Base-by-base conservation (phyloP, 2,329 filamentous ascomycete genomes). In the Botryotinia narcissicola region DNA sequence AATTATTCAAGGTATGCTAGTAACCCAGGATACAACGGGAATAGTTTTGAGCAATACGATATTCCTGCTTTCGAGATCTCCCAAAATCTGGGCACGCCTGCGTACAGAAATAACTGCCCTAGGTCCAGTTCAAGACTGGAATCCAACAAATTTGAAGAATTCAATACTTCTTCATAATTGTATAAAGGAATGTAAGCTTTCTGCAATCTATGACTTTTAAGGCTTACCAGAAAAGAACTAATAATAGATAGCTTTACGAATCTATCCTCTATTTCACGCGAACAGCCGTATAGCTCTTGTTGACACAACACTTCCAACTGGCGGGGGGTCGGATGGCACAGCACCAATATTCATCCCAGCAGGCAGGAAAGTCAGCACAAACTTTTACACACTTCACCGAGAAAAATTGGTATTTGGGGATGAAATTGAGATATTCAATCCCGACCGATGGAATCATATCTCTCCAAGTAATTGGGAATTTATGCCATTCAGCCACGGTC, bases 401-500 rank as follows among this genome's bases (percentile, higher is more conserved):
- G 37, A 72, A 5, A 29, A 48, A 32, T 44, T 32, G 14, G 61
- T 94, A 77, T 94, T 92, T 91, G 92, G 92, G 1, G 79, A 86
- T 0, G 90, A 93, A 74, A 91, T 89, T 0, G 88, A 92, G 14
- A 85, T 88, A 1, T 96, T 94, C 82, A 84, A 87, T 8, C 93
- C 93, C 0, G 92, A 93, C 82, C 85, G 93, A 37, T 96, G 93
- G 93, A 81, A 80, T 40, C 6, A 32, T 4, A 54, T 82, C 87
- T 64, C 92, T 94, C 82, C 93, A 92, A 84, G 87, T 87, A 48
- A 89, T 90, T 0, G 93, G 93, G 74, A 91, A 64, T 70, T 72
- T 40, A 67, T 92, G 63, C 91, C 91, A 0, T 95, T 95, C 79
- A 92, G 90, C 76, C 83, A 89, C 37, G 91, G 91, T 0, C 90